phyloP scores from a whole-genome alignment of 116 monocot species.

The Dioscorea cayenensis region DNA sequence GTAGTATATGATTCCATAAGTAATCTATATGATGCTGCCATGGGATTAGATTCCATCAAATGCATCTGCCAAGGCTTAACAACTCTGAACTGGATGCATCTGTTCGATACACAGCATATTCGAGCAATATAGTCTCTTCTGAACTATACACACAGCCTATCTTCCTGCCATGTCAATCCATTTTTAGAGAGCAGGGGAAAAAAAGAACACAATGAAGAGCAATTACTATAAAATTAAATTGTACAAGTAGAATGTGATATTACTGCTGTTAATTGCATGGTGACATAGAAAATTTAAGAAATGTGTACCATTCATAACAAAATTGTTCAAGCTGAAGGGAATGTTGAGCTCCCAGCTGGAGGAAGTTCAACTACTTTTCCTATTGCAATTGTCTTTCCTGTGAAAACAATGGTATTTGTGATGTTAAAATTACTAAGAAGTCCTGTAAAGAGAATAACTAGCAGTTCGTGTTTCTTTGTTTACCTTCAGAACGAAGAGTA shows the following conservation, averaged over 20 bases:
- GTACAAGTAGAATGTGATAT: not conserved
- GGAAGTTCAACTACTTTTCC: conserved; percentile 77
- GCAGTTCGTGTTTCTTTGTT: not conserved
- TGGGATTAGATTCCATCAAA: too few relatives aligned
- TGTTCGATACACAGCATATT: not conserved
- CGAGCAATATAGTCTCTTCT: not conserved
- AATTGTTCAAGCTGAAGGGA: conserved; percentile 1
- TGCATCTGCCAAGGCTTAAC: too few relatives aligned
- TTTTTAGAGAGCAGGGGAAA: not conserved
- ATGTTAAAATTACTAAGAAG: not conserved
- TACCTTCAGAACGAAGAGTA: conserved; percentile 95
- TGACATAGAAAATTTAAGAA: not conserved
- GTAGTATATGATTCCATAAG: too few relatives aligned
- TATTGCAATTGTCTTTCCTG: conserved; percentile 93
- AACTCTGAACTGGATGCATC: too few relatives aligned
- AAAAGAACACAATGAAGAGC: not conserved
- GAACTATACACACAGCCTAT: not conserved
- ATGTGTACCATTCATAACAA: not conserved
- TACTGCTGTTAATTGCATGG: too few relatives aligned
- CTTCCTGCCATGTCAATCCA: not conserved
- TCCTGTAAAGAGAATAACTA: not conserved
- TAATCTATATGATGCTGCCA: too few relatives aligned
- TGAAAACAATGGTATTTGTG: not conserved
- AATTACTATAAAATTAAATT: not conserved
- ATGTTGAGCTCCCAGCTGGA: conserved; percentile 25